phyloP scores from a whole-genome alignment of 2,329 filamentous ascomycete genomes.

The Rhytidhysteron rufulum region DNA sequence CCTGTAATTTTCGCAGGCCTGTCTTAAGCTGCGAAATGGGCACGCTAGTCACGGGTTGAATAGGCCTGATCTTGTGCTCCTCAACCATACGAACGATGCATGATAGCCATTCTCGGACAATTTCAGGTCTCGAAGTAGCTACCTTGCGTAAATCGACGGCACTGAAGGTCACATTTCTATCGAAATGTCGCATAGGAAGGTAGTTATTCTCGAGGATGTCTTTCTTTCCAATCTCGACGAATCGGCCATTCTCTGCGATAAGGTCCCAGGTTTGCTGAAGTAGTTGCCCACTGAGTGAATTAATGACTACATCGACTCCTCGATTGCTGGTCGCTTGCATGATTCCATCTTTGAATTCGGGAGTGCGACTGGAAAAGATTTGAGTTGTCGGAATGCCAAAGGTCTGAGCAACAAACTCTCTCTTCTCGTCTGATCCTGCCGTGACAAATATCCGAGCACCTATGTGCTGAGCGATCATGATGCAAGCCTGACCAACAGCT shows the following conservation, averaged over 20 bases:
- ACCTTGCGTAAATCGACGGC: neutral
- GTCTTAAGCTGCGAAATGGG: too few relatives aligned
- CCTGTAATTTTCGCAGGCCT: too few relatives aligned
- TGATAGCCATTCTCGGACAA: too few relatives aligned
- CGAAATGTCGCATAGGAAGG: neutral
- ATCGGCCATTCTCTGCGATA: conserved; percentile 25
- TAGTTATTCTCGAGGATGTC: neutral
- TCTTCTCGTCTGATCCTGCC: conserved; percentile 18
- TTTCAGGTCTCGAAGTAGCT: neutral
- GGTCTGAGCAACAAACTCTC: conserved; percentile 9
- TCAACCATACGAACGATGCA: too few relatives aligned
- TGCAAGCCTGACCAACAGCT: conserved; percentile 23
- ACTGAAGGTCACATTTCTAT: neutral
- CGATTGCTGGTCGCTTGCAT: conserved; percentile 11
- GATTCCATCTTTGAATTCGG: neutral
- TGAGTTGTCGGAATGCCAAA: conserved; percentile 11
- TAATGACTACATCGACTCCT: conserved; percentile 24
- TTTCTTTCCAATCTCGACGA: conserved; percentile 1
- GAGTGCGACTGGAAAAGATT: conserved; percentile 16
- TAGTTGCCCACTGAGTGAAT: conserved; percentile 12
- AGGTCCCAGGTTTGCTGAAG: conserved; percentile 39
- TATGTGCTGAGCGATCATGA: conserved; percentile 14
- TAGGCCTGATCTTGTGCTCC: too few relatives aligned
- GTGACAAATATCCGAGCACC: conserved; percentile 22
- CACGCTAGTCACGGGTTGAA: too few relatives aligned